Conservation (phyloP, 2,329 filamentous ascomycete species). For the Ascochyta fabae region DNA sequence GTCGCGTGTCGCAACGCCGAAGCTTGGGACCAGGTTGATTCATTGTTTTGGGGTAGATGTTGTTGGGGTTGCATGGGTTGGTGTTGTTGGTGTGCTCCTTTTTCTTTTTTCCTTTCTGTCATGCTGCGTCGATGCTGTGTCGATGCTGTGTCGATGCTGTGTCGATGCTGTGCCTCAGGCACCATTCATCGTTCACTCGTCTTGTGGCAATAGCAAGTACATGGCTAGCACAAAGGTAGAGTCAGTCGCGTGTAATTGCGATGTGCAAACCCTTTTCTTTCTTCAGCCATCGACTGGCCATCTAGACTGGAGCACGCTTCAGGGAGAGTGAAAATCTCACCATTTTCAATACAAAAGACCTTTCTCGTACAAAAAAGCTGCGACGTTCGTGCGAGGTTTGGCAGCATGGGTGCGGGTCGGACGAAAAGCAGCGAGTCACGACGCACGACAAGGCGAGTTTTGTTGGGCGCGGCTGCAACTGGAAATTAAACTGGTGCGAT, state of each 20-base stretch:
- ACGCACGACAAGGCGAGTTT: neutral
- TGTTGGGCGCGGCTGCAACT: constrained; percentile 3
- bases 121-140: neutral
- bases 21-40: neutral
- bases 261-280: constrained; percentile 8
- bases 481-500: constrained; percentile 12
- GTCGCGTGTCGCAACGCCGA: constrained; percentile 5
- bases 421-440: constrained; percentile 17
- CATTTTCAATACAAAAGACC: neutral
- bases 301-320: constrained; percentile 3
- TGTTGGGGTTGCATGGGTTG: constrained; percentile 1
- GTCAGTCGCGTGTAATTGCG: constrained; percentile 10
- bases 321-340: neutral
- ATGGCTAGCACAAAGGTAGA: constrained; percentile 10
- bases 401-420: constrained; percentile 9
- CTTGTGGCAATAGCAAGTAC: neutral
- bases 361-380: constrained; percentile 4
- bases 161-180: constrained; percentile 5
- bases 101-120: neutral
- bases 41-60: neutral
- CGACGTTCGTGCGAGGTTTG: constrained; percentile 11
- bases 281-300: too few species aligned
- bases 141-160: neutral
- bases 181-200: neutral
- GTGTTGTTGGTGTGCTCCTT: neutral